A percentile compares a stretch with the other conserved stretches of the same genome.
Evolutionary conservation across 345 rosid genomes (phyloP).

Genomic region (Brassica carinata): DNA sequence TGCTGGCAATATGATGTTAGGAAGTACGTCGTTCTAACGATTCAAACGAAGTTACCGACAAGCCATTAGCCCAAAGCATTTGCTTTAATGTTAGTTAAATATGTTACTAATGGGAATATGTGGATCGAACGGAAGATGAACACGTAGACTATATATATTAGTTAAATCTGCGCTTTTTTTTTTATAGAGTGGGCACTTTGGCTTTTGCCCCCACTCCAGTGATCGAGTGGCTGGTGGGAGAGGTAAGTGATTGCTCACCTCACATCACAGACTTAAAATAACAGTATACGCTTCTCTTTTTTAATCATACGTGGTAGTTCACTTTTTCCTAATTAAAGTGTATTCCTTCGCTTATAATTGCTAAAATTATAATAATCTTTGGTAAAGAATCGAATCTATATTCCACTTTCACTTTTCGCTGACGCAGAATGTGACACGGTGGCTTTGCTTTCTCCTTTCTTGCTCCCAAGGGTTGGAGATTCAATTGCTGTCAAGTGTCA

Average conservation of each 20-base stretch:
- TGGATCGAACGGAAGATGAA: not conserved
- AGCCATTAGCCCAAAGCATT: not conserved
- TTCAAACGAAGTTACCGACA: not conserved
- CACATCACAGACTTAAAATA: slow-evolving; percentile 30
- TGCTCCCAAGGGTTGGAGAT: slow-evolving; percentile 32
- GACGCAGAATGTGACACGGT: slow-evolving; percentile 23
- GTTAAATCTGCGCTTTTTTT: not conserved
- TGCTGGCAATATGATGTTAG: not conserved
- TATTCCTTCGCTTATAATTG: not conserved
- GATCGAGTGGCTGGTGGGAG: slow-evolving; percentile 22
- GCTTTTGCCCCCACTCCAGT: slow-evolving; percentile 38
- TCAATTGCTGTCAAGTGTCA: not conserved
- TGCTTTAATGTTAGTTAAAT: not conserved
- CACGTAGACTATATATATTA: not conserved
- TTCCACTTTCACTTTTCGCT: slow-evolving; percentile 23
- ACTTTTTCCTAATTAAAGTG: slow-evolving; percentile 8
- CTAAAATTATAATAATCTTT: not conserved
- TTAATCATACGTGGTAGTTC: slow-evolving; percentile 12
- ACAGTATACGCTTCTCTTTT: slow-evolving; percentile 17
- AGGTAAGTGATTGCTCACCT: slow-evolving; percentile 27
- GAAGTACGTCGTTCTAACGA: not conserved
- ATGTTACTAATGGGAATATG: not conserved
- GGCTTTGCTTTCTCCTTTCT: slow-evolving; percentile 17
- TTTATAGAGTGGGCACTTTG: not conserved
- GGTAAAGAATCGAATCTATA: not conserved